phyloP scores from a whole-genome alignment of 78 protist genomes.

The Thecamonas trahens region DNA sequence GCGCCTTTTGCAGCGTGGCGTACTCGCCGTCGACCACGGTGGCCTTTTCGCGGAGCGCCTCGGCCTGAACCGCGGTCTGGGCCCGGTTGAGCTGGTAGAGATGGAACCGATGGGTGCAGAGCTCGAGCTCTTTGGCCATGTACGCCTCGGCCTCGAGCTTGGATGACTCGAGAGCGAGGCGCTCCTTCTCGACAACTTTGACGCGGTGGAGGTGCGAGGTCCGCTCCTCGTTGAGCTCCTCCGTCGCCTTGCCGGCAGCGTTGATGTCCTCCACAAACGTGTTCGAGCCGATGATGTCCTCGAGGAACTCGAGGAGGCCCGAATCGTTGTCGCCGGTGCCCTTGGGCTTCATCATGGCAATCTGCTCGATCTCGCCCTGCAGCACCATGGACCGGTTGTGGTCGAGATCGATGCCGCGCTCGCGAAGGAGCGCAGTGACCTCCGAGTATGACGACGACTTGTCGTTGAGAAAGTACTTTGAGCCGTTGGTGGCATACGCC shows the following conservation, averaged over 20 bases:
- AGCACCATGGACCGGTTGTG: slow-evolving; percentile 98
- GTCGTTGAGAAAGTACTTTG: slow-evolving; percentile 73
- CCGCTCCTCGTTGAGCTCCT: slow-evolving; percentile 68
- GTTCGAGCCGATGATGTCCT: slow-evolving; percentile 95
- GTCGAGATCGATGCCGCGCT: slow-evolving; percentile 90
- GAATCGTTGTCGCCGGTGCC: slow-evolving; percentile 69
- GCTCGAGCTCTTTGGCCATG: slow-evolving; percentile 38
- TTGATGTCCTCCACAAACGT: slow-evolving; percentile 60
- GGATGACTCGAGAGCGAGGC: slow-evolving; percentile 4
- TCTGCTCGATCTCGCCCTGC: slow-evolving; percentile 98
- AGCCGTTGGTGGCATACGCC: slow-evolving; percentile 38
- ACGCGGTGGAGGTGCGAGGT: slow-evolving; percentile 36
- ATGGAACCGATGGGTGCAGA: not conserved
- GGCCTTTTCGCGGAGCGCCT: not conserved
- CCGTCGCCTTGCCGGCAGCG: slow-evolving; percentile 37
- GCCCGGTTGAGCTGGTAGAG: slow-evolving; percentile 16
- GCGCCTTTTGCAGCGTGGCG: not conserved
- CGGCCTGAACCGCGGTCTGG: not conserved
- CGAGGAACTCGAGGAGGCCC: slow-evolving; percentile 98
- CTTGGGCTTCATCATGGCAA: slow-evolving; percentile 98
- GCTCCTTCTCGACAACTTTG: slow-evolving; percentile 47
- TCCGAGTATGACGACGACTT: slow-evolving; percentile 26
- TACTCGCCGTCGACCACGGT: not conserved
- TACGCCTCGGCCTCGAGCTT: slow-evolving; percentile 86
- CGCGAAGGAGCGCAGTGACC: slow-evolving; percentile 54